Base-by-base conservation (phyloP, 176 grass and related monocot genomes). In the Tillandsia fasciculata region DNA sequence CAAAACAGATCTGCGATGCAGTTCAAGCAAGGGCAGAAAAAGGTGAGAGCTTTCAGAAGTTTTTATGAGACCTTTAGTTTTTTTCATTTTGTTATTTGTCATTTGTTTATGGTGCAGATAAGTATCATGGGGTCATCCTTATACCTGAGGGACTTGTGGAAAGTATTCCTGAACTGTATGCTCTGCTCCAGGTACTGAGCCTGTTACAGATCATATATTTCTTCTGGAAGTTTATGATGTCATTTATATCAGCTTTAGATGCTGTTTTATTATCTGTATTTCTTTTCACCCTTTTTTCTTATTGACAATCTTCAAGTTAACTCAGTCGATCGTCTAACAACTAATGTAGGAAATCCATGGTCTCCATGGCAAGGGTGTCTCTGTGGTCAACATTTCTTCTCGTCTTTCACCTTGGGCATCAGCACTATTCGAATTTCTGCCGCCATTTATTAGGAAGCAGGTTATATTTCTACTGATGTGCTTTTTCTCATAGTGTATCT, bases 101-200 rank as follows among this genome's bases (percentile, higher is more conserved):
- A 10, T 51, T n/a, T 50, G 10, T 48, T 67, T 57, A 54, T 63
- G 67, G 10, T 70, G 13, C 78, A 95, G 89, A 85, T 11, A 92
- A 92, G 77, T 78, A 80, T 69, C 82, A 92, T 82, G 89, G 89
- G 48, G 89, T 91, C 69, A 22, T 91, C 53, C 89, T 91, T 69
- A 88, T 91, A 70, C 89, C 89, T 49, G 89, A 88, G 85, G 89
- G 89, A 28, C 79, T 92, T 72, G 85, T 92, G 33, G 89, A 85
- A 72, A 88, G 85, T 77, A 92, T 92, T 72, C 89, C 89, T 48
- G 89, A 92, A 68, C 64, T 92, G 61, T 92, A 83, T 72, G 85
- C 85, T 17, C 86, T 92, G 52, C 82, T 92, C 59, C 89, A 92
- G 81, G 89, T 9, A 64, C 24, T 24, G 24, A 24, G 48, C 47